Conservation (phyloP, 495 filamentous ascomycete species). For the Achaetomiella virescens region DNA sequence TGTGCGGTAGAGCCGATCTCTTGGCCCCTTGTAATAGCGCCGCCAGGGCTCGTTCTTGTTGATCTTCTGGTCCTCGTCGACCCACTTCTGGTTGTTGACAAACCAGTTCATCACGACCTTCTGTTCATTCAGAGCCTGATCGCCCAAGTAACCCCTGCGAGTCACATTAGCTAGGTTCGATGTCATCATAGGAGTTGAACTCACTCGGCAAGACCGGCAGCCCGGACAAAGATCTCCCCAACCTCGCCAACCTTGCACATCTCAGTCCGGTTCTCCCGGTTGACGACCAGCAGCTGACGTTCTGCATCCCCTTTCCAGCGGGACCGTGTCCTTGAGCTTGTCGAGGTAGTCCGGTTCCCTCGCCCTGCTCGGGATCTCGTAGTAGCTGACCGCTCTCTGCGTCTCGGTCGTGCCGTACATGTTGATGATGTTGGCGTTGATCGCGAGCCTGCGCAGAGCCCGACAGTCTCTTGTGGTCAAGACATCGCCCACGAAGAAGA, state of each 20-base stretch:
- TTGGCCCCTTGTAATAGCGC: constrained; percentile 70
- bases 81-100: constrained; percentile 67
- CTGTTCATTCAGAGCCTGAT: constrained; percentile 59
- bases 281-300: constrained; percentile 92
- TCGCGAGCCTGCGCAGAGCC: constrained; percentile 68
- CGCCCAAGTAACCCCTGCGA: constrained; percentile 61
- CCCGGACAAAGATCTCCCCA: constrained; percentile 84
- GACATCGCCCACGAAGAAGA: constrained; percentile 93
- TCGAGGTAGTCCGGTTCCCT: constrained; percentile 64
- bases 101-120: constrained; percentile 94
- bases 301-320: constrained; percentile 86
- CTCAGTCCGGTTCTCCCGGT: constrained; percentile 64
- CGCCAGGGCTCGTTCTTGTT: constrained; percentile 63
- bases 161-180: neutral
- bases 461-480: constrained; percentile 81
- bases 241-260: constrained; percentile 76
- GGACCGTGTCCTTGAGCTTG: constrained; percentile 69
- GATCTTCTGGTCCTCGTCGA: constrained; percentile 53
- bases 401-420: constrained; percentile 95
- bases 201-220: constrained; percentile 76
- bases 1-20: constrained; percentile 80
- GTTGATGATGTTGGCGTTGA: constrained; percentile 76
- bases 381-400: constrained; percentile 81
- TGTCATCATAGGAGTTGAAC: constrained; percentile 1
- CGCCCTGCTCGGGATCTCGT: constrained; percentile 66